These are phyloP conservation scores for Murraya paniculata DNA, from an alignment of 345 rosid species.

Conservation along the genomic window DNA sequence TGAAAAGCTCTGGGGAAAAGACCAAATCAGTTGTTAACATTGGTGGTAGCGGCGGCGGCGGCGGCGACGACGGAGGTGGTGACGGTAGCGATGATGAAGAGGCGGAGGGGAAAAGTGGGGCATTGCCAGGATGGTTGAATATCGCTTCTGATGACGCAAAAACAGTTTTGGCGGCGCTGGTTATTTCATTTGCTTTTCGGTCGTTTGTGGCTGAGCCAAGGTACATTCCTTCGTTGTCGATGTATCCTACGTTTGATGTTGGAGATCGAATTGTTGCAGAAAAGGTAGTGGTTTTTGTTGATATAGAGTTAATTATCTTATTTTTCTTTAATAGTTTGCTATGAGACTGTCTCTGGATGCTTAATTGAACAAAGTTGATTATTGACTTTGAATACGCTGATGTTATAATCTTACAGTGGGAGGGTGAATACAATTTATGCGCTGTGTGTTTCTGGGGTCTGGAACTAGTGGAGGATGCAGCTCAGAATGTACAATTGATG, in stretches of 20 bases:
- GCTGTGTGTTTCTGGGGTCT: neutral
- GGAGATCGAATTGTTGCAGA: conserved; percentile 94
- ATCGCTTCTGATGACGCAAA: conserved; percentile 73
- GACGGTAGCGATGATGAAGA: conserved; percentile 51
- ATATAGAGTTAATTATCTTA: neutral
- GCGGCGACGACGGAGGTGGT: conserved; percentile 40
- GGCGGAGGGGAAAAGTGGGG: conserved; percentile 42
- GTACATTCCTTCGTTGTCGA: conserved; percentile 93
- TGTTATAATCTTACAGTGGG: neutral
- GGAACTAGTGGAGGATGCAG: neutral
- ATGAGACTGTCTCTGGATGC: neutral
- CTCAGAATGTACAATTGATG: neutral
- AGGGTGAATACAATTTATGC: neutral
- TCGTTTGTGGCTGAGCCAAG: conserved; percentile 89
- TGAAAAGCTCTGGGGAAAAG: conserved; percentile 55
- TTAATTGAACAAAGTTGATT: neutral
- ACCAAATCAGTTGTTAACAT: conserved; percentile 37
- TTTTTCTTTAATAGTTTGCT: neutral
- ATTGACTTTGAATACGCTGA: neutral
- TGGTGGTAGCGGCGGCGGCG: conserved; percentile 27
- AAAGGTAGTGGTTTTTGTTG: conserved; percentile 50
- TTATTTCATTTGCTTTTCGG: conserved; percentile 78
- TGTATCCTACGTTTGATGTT: conserved; percentile 98
- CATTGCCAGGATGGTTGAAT: conserved; percentile 77
- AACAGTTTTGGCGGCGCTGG: conserved; percentile 72